phyloP scores from a whole-genome alignment of 768 basidiomycete species.

The Pleurotus ostreatus region DNA sequence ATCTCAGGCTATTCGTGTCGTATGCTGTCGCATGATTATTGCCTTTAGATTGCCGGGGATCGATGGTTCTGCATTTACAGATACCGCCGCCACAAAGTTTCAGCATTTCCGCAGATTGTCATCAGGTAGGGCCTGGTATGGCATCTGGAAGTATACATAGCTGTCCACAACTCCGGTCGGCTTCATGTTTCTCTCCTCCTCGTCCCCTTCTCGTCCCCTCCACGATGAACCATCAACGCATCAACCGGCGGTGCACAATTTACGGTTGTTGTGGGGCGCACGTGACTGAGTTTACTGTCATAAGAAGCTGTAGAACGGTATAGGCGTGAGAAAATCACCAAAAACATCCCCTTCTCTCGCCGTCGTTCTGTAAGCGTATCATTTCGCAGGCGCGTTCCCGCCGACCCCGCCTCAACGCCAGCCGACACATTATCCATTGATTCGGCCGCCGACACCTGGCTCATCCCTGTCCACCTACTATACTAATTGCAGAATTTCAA shows the following conservation, averaged over 20 bases:
- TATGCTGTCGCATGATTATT: not conserved
- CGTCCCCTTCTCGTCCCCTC: not conserved
- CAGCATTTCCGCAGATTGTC: not conserved
- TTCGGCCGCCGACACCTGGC: too few species aligned
- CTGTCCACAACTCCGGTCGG: not conserved
- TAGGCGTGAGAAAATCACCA: slow-evolving; percentile 1
- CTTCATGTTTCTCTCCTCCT: not conserved
- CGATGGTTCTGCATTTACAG: not conserved
- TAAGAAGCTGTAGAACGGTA: not conserved
- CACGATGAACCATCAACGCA: not conserved
- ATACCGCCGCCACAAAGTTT: not conserved
- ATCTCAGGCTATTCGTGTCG: too few species aligned
- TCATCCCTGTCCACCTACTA: not conserved
- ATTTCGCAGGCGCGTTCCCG: not conserved
- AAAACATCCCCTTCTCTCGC: not conserved
- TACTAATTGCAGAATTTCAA: not conserved
- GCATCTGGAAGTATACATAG: too few species aligned
- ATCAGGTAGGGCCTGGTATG: too few species aligned
- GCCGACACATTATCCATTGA: too few species aligned
- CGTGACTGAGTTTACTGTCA: not conserved
- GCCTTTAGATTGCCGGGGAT: not conserved
- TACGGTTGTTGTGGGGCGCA: not conserved
- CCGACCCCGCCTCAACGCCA: not conserved
- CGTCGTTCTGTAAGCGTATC: not conserved
- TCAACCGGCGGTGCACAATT: not conserved